A percentile compares a stretch with the other conserved stretches of the same genome.
Conservation (phyloP, 2,329 filamentous ascomycete species). For the Stemphylium beticola region DNA sequence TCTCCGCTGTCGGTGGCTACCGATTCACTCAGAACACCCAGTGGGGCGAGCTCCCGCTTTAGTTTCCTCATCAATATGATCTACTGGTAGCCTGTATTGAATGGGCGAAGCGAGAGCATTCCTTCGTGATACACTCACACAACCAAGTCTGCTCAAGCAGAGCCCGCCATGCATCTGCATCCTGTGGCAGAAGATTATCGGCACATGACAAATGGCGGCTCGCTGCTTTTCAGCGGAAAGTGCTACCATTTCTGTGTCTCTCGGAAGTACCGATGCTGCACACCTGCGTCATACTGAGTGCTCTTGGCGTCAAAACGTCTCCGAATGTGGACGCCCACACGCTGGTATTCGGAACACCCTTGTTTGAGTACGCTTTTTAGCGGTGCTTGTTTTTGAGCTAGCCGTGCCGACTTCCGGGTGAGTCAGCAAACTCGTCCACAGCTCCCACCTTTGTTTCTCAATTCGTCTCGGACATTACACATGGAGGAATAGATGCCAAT, state of each 20-base stretch:
- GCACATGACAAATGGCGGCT: background rate
- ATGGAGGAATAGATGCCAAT: background rate
- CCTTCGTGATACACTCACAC: background rate
- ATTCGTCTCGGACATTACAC: background rate
- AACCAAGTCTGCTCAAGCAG: constrained; percentile 8
- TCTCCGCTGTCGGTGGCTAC: background rate
- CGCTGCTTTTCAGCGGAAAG: background rate
- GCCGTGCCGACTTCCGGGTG: constrained; percentile 14
- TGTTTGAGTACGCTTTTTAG: constrained; percentile 3
- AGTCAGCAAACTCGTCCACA: constrained; percentile 7
- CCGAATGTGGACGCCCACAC: constrained; percentile 4
- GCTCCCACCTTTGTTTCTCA: background rate
- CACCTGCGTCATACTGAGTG: constrained; percentile 15
- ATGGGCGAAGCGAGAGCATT: constrained; percentile 1
- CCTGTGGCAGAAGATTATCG: background rate
- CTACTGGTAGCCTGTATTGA: constrained; percentile 5
- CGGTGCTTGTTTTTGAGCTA: constrained; percentile 1
- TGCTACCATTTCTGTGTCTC: constrained; percentile 1
- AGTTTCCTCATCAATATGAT: constrained; percentile 11
- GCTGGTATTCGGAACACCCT: constrained; percentile 4
- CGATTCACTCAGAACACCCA: constrained; percentile 2
- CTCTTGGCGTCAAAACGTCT: constrained; percentile 13
- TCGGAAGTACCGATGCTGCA: constrained; percentile 8
- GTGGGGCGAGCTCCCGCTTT: constrained; percentile 11
- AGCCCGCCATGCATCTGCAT: background rate